Evolutionary conservation across 2,329 filamentous ascomycete species (phyloP).

Genomic region (Pseudogymnoascus sp.): DNA sequence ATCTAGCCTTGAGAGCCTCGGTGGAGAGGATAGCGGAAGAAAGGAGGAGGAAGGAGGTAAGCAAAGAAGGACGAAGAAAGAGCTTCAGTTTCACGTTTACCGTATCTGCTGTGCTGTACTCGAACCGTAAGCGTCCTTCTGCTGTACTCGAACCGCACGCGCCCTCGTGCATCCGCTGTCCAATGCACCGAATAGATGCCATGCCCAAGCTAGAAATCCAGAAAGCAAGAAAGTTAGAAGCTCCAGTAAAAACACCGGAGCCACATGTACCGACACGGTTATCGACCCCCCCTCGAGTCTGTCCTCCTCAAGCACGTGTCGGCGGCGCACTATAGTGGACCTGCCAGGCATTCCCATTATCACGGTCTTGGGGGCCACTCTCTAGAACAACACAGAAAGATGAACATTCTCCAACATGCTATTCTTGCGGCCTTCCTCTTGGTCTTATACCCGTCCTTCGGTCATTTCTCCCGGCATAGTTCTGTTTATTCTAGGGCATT

Average conservation of each 20-base stretch:
- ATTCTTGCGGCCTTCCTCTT: neutral
- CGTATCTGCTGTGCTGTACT: too few species aligned
- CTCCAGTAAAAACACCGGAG: neutral
- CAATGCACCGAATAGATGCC: neutral
- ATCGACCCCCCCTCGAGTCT: neutral
- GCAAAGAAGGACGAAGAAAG: too few species aligned
- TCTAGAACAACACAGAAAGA: neutral
- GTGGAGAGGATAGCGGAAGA: too few species aligned
- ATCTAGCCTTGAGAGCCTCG: too few species aligned
- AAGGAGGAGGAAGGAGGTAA: too few species aligned
- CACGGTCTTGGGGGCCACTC: neutral
- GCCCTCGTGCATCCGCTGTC: neutral
- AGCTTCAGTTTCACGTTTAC: too few species aligned
- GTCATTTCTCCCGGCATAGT: neutral
- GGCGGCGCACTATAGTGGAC: neutral
- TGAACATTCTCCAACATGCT: neutral
- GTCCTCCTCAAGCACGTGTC: neutral
- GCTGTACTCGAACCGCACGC: neutral
- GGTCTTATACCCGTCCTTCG: neutral
- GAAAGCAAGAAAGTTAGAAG: neutral
- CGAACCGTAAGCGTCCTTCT: too few species aligned
- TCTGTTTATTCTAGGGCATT: neutral
- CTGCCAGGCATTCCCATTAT: neutral
- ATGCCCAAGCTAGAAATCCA: neutral
- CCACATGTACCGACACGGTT: neutral